Conservation (phyloP, 2,329 filamentous ascomycete species). For the Calonectria montana region DNA sequence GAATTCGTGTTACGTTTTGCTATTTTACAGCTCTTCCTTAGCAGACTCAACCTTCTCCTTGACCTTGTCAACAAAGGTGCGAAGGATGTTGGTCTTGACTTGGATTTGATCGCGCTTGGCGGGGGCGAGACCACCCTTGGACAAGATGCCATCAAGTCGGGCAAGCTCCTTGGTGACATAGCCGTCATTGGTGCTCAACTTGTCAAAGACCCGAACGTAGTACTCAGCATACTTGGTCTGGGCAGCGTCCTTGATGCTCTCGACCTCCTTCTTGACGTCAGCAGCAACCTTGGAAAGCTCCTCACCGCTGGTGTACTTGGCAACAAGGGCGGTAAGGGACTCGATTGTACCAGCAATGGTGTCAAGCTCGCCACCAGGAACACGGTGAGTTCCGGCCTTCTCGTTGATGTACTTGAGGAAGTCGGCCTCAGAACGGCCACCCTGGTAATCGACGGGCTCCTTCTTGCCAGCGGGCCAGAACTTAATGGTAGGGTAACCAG, state of each 20-base stretch:
- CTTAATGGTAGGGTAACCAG: constrained; percentile 96
- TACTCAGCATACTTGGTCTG: constrained; percentile 88
- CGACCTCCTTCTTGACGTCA: constrained; percentile 79
- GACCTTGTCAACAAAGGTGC: constrained; percentile 74
- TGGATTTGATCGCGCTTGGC: constrained; percentile 91
- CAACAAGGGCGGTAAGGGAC: constrained; percentile 79
- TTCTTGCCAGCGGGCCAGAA: constrained; percentile 91
- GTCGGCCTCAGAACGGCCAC: constrained; percentile 80
- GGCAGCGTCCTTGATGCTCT: constrained; percentile 69
- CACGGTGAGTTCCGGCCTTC: constrained; percentile 88
- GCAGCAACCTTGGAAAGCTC: constrained; percentile 72
- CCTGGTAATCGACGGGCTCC: constrained; percentile 76
- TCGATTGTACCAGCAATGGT: constrained; percentile 84
- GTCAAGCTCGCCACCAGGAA: constrained; percentile 83
- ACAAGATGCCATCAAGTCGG: constrained; percentile 81
- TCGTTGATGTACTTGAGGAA: constrained; percentile 87
- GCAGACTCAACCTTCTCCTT: constrained; percentile 73
- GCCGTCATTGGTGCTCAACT: constrained; percentile 80
- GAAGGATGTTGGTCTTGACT: constrained; percentile 88
- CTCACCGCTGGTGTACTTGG: constrained; percentile 75
- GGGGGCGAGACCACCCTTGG: constrained; percentile 86
- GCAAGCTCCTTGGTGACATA: constrained; percentile 89
- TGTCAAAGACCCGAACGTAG: constrained; percentile 91
- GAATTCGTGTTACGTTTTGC: constrained; percentile 4
- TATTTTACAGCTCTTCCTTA: constrained; percentile 51